phyloP scores from a whole-genome alignment of 148 eudicot species.

The Vaccinium corymbosum region DNA sequence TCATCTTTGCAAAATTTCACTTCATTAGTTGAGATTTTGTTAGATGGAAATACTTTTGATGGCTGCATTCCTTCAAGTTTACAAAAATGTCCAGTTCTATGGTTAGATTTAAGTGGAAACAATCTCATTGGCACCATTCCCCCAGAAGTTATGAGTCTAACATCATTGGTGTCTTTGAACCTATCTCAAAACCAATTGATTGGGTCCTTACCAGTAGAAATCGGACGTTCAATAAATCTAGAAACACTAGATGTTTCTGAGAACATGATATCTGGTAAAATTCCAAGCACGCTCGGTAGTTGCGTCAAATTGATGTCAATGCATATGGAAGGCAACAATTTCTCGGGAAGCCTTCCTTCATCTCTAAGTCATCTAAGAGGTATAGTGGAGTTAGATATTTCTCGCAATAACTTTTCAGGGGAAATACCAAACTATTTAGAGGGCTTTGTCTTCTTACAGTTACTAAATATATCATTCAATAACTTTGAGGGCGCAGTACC shows the following conservation, averaged over 20 bases:
- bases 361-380: conserved; percentile 9
- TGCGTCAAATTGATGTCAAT: not conserved
- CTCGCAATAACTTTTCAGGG: conserved; percentile 7
- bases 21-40: not conserved
- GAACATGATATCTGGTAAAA: not conserved
- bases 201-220: not conserved
- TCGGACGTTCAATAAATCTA: not conserved
- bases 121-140: conserved; percentile 1
- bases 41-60: not conserved
- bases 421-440: not conserved
- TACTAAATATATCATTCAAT: too few relatives aligned
- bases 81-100: not conserved
- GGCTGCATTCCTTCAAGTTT: conserved; percentile 9
- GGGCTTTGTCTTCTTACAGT: not conserved
- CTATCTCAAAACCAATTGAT: not conserved
- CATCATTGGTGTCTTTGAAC: not conserved
- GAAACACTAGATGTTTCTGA: not conserved
- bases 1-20: not conserved
- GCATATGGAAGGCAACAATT: not conserved
- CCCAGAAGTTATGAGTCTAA: not conserved
- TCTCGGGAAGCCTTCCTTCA: not conserved
- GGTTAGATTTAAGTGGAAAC: not conserved
- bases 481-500: too few relatives aligned
- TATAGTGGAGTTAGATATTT: not conserved
- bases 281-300: not conserved